Percentiles rank a stretch among this genome's conserved stretches.
Evolutionary conservation across 768 basidiomycete genomes (phyloP).

Genomic region (Lactarius pseudohatsudake): DNA sequence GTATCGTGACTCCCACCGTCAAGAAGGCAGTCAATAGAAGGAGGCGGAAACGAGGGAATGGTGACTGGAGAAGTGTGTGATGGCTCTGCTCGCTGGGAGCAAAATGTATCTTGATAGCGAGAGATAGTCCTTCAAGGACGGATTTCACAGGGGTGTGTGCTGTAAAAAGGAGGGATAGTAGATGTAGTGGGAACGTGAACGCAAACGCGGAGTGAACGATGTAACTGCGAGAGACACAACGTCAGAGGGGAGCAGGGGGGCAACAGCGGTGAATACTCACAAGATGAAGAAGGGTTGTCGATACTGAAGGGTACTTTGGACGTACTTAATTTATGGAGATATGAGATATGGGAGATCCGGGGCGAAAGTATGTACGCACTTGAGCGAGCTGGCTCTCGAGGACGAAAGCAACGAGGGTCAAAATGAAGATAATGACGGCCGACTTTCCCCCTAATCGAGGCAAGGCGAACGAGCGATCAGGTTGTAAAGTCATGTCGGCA

Average conservation of each 20-base stretch:
- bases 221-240: constrained; percentile 53
- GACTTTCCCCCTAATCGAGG: constrained; percentile 42
- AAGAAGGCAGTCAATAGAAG: constrained; percentile 37
- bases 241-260: constrained; percentile 1
- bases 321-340: constrained; percentile 51
- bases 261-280: constrained; percentile 43
- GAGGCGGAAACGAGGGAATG: constrained; percentile 40
- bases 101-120: constrained; percentile 44
- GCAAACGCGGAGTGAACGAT: constrained; percentile 81
- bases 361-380: constrained; percentile 41
- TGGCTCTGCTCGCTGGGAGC: constrained; percentile 15
- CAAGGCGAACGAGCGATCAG: constrained; percentile 9
- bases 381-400: constrained; percentile 74
- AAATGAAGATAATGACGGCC: constrained; percentile 56
- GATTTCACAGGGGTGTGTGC: constrained; percentile 48
- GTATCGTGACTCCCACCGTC: constrained; percentile 60
- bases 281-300: constrained; percentile 88
- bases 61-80: constrained; percentile 6
- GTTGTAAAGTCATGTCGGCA: constrained; percentile 3
- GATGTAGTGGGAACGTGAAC: constrained; percentile 80
- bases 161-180: constrained; percentile 58
- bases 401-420: constrained; percentile 70
- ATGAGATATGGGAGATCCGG: constrained; percentile 7
- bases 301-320: constrained; percentile 75
- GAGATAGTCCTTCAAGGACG: constrained; percentile 52